Evolutionary conservation across 2,329 filamentous ascomycete species (phyloP).

Genomic region (Penicillium sp.): DNA sequence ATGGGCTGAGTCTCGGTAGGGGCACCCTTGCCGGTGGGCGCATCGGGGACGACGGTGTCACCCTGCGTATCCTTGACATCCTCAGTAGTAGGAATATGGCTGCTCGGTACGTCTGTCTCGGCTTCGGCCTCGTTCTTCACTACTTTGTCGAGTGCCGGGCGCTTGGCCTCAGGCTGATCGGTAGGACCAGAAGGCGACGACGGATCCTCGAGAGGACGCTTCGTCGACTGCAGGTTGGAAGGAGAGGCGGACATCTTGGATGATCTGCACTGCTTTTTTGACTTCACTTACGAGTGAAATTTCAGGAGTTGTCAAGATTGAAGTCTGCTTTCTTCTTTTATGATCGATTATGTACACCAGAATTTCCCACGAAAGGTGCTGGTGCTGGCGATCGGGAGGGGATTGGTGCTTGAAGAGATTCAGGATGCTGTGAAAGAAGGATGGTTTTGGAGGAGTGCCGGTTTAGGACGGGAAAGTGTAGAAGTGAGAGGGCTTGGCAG

Average conservation of each 20-base stretch:
- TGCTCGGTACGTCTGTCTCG: slow-evolving; percentile 31
- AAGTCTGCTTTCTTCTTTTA: slow-evolving; percentile 54
- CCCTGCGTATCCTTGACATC: slow-evolving; percentile 48
- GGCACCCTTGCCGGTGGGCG: slow-evolving; percentile 52
- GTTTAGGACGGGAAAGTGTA: slow-evolving; percentile 23
- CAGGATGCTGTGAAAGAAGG: slow-evolving; percentile 31
- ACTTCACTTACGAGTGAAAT: slow-evolving; percentile 46
- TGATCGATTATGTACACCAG: slow-evolving; percentile 73
- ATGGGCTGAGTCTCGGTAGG: slow-evolving; percentile 56
- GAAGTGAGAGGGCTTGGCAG: slow-evolving; percentile 18
- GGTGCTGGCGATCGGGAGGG: slow-evolving; percentile 57
- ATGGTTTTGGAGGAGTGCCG: slow-evolving; percentile 37
- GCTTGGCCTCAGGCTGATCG: slow-evolving; percentile 95
- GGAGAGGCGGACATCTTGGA: slow-evolving; percentile 68
- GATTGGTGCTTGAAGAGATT: slow-evolving; percentile 38
- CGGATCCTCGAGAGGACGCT: slow-evolving; percentile 94
- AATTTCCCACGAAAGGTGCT: slow-evolving; percentile 88
- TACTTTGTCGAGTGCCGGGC: slow-evolving; percentile 90
- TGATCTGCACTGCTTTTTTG: slow-evolving; percentile 26
- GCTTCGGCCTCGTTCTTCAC: slow-evolving; percentile 58
- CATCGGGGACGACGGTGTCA: slow-evolving; percentile 67
- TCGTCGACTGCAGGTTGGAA: slow-evolving; percentile 53
- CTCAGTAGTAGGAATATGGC: slow-evolving; percentile 16
- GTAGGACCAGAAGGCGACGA: slow-evolving; percentile 87
- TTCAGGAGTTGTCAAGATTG: slow-evolving; percentile 43